A percentile compares a stretch with the other conserved stretches of the same genome.
Evolutionary conservation across 768 basidiomycete genomes (phyloP).

Genomic region (Leccinum pellstonianum): DNA sequence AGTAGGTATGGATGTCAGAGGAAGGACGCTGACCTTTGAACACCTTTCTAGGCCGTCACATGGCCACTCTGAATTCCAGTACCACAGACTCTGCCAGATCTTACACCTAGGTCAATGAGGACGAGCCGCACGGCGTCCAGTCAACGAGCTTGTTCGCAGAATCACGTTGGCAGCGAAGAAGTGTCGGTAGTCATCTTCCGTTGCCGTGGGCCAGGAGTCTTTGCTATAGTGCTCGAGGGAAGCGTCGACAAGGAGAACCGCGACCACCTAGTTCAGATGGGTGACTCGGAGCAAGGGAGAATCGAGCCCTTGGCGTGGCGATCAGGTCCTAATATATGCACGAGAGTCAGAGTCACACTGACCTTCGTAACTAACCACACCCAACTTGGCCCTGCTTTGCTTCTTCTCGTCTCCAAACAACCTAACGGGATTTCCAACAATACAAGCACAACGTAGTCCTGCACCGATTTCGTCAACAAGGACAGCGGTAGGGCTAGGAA

Average conservation of each 20-base stretch:
- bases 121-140: constrained; percentile 76
- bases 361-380: constrained; percentile 94
- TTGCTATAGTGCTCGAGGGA: constrained; percentile 57
- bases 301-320: constrained; percentile 42
- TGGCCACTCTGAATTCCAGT: too few species aligned
- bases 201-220: constrained; percentile 31
- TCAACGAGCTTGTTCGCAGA: constrained; percentile 44
- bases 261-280: constrained; percentile 79
- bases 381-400: constrained; percentile 81
- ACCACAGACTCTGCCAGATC: too few species aligned
- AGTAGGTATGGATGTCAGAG: too few species aligned
- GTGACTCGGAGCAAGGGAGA: constrained; percentile 57
- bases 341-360: constrained; percentile 1
- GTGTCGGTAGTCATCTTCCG: constrained; percentile 22
- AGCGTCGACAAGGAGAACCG: constrained; percentile 80
- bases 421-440: constrained; percentile 67
- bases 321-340: not conserved
- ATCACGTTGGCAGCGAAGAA: not conserved
- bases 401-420: constrained; percentile 87
- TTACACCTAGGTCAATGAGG: constrained; percentile 59
- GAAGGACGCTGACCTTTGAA: too few species aligned
- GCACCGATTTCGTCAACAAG: constrained; percentile 86
- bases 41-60: too few species aligned
- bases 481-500: constrained; percentile 60
- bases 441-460: constrained; percentile 77